Conservation (phyloP, 192 early-diverging fungal genomes). For the Coemansia sp. region DNA sequence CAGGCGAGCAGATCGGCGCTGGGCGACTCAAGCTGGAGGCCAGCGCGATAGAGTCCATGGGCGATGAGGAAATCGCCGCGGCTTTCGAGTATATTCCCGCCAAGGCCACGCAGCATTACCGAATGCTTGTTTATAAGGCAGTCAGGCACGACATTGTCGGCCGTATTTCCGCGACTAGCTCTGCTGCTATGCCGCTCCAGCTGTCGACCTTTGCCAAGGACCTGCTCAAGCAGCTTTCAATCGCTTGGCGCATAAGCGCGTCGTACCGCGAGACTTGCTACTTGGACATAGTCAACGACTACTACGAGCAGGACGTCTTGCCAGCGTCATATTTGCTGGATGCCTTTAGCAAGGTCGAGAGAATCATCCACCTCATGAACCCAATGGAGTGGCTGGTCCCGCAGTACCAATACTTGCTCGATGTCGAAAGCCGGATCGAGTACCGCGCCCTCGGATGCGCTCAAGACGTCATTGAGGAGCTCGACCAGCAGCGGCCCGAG, state of each 20-base stretch:
- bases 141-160: constrained; percentile 44
- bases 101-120: constrained; percentile 33
- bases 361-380: constrained; percentile 51
- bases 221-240: constrained; percentile 45
- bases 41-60: constrained; percentile 31
- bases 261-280: constrained; percentile 51
- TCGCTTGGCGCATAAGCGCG: constrained; percentile 52
- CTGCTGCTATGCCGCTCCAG: constrained; percentile 16
- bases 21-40: constrained; percentile 40
- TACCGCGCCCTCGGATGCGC: constrained; percentile 35
- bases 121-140: constrained; percentile 29
- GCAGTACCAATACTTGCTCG: constrained; percentile 44
- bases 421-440: constrained; percentile 39
- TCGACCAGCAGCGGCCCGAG: constrained; percentile 46
- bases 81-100: constrained; percentile 55
- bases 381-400: constrained; percentile 49
- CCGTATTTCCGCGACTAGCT: not conserved
- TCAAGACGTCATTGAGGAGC: constrained; percentile 46
- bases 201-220: constrained; percentile 44
- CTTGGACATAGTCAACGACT: constrained; percentile 41
- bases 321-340: constrained; percentile 48
- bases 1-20: constrained; percentile 41
- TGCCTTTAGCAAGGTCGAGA: constrained; percentile 50
- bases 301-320: constrained; percentile 34
- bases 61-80: constrained; percentile 32